Conservation (phyloP, 176 grass and related monocot genomes). For the Alloteropsis semialata region DNA sequence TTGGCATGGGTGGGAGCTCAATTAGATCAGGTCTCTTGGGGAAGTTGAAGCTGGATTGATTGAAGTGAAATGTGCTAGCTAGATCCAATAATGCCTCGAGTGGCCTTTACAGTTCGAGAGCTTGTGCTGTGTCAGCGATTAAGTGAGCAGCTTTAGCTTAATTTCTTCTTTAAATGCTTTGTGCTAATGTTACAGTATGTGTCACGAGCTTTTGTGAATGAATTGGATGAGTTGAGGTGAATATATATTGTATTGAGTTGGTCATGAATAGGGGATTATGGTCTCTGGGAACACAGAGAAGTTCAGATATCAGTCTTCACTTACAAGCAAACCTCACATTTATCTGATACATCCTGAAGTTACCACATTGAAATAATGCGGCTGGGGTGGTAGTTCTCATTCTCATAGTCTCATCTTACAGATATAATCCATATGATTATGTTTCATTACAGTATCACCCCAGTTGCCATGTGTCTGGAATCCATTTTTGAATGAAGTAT, state of each 20-base stretch:
- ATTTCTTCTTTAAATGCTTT: background rate
- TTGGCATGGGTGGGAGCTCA: background rate
- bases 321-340: background rate
- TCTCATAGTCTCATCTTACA: background rate
- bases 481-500: background rate
- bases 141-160: background rate
- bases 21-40: background rate
- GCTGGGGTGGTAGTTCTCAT: background rate
- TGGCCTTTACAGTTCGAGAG: background rate
- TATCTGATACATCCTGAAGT: background rate
- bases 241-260: background rate
- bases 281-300: background rate
- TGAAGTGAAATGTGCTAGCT: conserved; percentile 18
- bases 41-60: background rate
- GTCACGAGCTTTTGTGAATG: background rate
- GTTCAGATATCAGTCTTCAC: background rate
- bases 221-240: background rate
- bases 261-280: background rate
- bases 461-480: background rate
- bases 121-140: background rate
- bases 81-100: background rate
- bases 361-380: background rate
- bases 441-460: background rate
- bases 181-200: background rate
- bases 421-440: background rate